Conservation (phyloP, 2,329 filamentous ascomycete genomes). For the Fusarium incarnatum region DNA sequence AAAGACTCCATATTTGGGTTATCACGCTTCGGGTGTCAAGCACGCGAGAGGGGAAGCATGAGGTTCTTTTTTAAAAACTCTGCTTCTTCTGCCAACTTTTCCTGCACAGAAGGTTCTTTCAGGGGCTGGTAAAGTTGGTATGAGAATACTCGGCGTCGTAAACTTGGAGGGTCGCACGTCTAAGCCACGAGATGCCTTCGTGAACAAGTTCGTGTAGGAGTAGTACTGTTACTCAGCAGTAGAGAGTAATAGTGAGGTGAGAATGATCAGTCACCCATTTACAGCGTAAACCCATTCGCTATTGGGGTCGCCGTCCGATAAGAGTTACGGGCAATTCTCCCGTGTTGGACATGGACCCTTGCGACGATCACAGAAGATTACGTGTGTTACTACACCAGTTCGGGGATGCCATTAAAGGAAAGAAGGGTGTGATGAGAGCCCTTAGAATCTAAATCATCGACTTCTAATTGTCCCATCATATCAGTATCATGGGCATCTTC, state of each 20-base stretch:
- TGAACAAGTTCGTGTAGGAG: conserved; percentile 2
- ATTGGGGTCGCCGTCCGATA: neutral
- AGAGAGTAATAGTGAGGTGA: neutral
- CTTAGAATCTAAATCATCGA: neutral
- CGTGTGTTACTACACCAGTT: conserved; percentile 30
- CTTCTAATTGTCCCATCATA: conserved; percentile 31
- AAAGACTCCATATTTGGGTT: conserved; percentile 28
- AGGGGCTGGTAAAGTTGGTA: conserved; percentile 2
- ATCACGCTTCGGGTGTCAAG: conserved; percentile 37
- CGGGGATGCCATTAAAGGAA: conserved; percentile 8
- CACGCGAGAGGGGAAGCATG: conserved; percentile 24
- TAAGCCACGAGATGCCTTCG: conserved; percentile 36
- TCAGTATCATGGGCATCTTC: conserved; percentile 2
- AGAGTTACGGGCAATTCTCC: conserved; percentile 5
- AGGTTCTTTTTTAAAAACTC: neutral
- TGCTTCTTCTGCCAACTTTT: conserved; percentile 20
- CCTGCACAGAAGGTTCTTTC: neutral
- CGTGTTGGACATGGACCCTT: conserved; percentile 13
- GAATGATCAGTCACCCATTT: conserved; percentile 36
- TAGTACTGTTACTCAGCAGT: neutral
- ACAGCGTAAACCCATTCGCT: neutral
- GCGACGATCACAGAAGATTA: conserved; percentile 34
- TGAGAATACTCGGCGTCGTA: conserved; percentile 1
- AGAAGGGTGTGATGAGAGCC: conserved; percentile 33
- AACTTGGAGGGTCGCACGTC: conserved; percentile 36